phyloP scores from a whole-genome alignment of 352 stramenopile species.

The Pythium aphanidermatum region DNA sequence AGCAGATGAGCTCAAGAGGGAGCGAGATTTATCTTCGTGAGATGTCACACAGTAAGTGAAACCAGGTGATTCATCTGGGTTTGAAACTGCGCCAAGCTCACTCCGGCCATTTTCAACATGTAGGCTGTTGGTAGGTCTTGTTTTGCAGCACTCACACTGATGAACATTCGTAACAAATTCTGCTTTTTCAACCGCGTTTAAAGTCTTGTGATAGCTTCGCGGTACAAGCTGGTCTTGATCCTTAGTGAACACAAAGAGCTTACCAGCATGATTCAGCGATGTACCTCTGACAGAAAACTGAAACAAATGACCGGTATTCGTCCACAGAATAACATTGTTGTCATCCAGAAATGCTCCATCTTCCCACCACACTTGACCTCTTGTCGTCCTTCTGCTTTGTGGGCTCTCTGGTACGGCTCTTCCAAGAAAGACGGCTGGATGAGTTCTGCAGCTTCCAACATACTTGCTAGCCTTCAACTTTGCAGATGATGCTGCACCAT shows the following conservation, averaged over 20 bases:
- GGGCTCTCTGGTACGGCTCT: not conserved
- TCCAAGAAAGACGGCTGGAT: slow-evolving; percentile 27
- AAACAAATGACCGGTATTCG: slow-evolving; percentile 55
- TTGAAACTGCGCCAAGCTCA: not conserved
- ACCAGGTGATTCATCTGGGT: slow-evolving; percentile 16
- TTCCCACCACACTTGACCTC: slow-evolving; percentile 35
- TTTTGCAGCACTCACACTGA: slow-evolving; percentile 49
- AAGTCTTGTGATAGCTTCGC: slow-evolving; percentile 57
- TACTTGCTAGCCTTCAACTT: slow-evolving; percentile 26
- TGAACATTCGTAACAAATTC: slow-evolving; percentile 48
- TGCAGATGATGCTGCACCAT: slow-evolving; percentile 8
- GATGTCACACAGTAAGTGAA: slow-evolving; percentile 43
- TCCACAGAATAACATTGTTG: slow-evolving; percentile 62
- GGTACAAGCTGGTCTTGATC: slow-evolving; percentile 75
- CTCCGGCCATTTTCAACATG: not conserved
- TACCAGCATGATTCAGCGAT: slow-evolving; percentile 23
- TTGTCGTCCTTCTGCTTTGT: not conserved
- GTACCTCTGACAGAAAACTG: slow-evolving; percentile 37
- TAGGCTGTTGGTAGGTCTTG: not conserved
- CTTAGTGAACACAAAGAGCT: slow-evolving; percentile 83
- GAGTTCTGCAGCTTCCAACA: slow-evolving; percentile 48
- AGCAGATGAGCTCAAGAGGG: slow-evolving; percentile 1
- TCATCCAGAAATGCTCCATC: slow-evolving; percentile 64
- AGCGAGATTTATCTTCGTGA: not conserved
- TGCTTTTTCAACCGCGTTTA: slow-evolving; percentile 43